These are phyloP conservation scores for Solanum clarkiae DNA, from an alignment of 257 asterid genomes.

Conservation along the genomic window DNA sequence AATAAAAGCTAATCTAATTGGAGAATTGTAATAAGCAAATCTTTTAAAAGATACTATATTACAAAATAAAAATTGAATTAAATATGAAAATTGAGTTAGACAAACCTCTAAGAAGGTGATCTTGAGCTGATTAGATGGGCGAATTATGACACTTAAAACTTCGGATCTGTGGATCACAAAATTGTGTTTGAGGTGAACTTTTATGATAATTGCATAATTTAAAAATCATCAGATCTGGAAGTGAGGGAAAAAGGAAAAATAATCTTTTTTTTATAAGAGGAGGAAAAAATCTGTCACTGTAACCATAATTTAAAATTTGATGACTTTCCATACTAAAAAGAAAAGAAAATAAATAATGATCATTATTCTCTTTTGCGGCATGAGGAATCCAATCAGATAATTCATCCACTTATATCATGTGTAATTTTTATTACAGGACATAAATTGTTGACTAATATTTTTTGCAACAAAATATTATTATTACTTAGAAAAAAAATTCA, in stretches of 20 bases:
- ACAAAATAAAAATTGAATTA: too few species aligned
- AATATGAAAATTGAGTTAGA: neutral
- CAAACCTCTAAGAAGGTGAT: constrained; percentile 93
- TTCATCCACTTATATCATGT: neutral
- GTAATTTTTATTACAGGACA: neutral
- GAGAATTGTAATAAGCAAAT: neutral
- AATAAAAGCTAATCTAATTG: neutral
- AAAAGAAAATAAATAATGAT: too few species aligned
- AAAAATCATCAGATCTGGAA: neutral
- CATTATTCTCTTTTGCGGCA: too few species aligned
- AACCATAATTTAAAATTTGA: too few species aligned
- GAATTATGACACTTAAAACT: constrained; percentile 71
- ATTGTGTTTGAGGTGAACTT: neutral
- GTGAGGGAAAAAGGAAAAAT: neutral
- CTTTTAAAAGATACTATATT: too few species aligned
- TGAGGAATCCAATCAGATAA: neutral
- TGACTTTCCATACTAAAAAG: too few species aligned
- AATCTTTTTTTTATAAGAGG: neutral
- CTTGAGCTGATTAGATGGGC: constrained; percentile 78
- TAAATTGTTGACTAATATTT: neutral
- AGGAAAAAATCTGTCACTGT: too few species aligned
- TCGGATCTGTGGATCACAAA: constrained; percentile 57
- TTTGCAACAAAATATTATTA: neutral
- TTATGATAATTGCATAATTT: neutral
- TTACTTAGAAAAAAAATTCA: neutral